Evolutionary conservation across 306 rosid genomes (phyloP), one percentile per base, ranked within the genome.

Genomic region (Sicyos edulis): DNA sequence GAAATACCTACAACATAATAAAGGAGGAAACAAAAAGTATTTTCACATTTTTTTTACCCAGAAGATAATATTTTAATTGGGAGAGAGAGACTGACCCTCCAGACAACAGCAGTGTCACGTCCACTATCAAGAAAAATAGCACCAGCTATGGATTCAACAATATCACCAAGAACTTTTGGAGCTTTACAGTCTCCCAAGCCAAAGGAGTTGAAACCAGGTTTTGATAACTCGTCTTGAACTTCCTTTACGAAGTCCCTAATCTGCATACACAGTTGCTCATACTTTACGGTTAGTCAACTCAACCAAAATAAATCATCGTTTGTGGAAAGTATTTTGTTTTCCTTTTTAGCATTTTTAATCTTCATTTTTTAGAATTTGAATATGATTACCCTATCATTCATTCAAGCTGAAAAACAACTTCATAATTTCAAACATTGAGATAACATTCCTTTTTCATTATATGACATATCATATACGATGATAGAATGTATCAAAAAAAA

Each of bases 101-200:
- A 93, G 79, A 93, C 99, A 40, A 53, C 80, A 58, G 83, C 29
- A 65, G 96, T 93, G 72, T 93, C 78, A 71, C 86, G 90, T 54
- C 85, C 95, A 67, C 89, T 83, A 76, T 93, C 97, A 34, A 93
- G 99, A 81, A 91, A 93, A 74, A 93, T 83, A 71, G 99, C 91
- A 63, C 99, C 99, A 13, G 99, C 99, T 71, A 93, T 88, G 75
- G 99, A 93, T 84, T 93, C 99, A 55, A 93, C 86, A 80, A 93
- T 93, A 80, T 91, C 99, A 77, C 99, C 99, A 72, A 91, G 96
- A 83, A 93, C 99, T 86, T 93, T 93, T 59, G 99, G 99, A 80
- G 99, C 99, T 91, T 93, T 93, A 82, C 97, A 93, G 78, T 93
- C 99, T 79, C 99, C 96, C 83, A 93, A 81, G 63, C 99, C 99